Percentiles rank a stretch among this genome's conserved stretches.
Evolutionary conservation across 805 yeast genomes (phyloP).

Genomic region (Metschnikowia amazonensis): DNA sequence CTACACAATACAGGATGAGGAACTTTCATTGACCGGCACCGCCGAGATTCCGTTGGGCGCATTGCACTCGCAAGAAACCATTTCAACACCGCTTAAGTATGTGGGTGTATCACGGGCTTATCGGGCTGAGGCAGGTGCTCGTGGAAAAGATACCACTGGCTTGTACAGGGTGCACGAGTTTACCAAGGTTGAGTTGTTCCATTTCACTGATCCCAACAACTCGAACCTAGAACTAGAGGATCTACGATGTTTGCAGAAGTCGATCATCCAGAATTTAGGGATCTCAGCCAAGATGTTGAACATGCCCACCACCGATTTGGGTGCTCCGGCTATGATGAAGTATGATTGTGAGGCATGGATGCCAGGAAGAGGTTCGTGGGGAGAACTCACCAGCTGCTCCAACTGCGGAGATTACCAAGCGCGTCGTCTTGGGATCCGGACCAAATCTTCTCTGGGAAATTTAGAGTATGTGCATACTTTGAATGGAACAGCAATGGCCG

Average conservation of each 20-base stretch:
- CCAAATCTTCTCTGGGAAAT: conserved; percentile 32
- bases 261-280: conserved; percentile 63
- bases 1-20: conserved; percentile 54
- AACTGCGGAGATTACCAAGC: conserved; percentile 92
- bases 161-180: conserved; percentile 94
- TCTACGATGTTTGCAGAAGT: conserved; percentile 60
- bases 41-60: conserved; percentile 96
- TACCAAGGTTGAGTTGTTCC: conserved; percentile 88
- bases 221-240: conserved; percentile 54
- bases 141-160: conserved; percentile 90
- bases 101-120: conserved; percentile 85
- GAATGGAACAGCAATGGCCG: conserved; percentile 94
- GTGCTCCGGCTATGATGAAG: conserved; percentile 89
- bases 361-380: conserved; percentile 95
- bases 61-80: conserved; percentile 50
- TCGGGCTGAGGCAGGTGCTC: conserved; percentile 96
- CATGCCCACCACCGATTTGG: conserved; percentile 89
- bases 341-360: conserved; percentile 96
- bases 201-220: conserved; percentile 52
- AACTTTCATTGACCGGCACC: conserved; percentile 79
- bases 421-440: conserved; percentile 71
- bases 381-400: conserved; percentile 87
- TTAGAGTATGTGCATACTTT: conserved; percentile 70
- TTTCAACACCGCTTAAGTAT: conserved; percentile 49
- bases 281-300: conserved; percentile 75